Evolutionary conservation across 2,329 filamentous ascomycete species (phyloP).

Genomic region (Dactylellina leptospora): DNA sequence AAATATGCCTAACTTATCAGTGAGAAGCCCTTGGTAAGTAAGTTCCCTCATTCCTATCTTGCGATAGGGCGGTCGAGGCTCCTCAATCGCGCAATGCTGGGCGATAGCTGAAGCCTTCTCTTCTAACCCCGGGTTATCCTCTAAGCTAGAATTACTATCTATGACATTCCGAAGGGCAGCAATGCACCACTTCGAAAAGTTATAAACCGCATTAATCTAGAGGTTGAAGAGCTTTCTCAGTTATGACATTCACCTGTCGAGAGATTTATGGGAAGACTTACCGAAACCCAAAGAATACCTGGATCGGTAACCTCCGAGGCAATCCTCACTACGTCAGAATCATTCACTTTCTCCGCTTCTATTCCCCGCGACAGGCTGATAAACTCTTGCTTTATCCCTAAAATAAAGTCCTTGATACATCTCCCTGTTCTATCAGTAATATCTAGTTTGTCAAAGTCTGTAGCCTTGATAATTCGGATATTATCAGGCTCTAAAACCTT

Average conservation of each 20-base stretch:
- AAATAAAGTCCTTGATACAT: neutral
- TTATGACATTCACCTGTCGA: no score
- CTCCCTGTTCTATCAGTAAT: neutral
- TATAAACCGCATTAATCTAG: no score
- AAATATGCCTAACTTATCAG: slow-evolving; percentile 1
- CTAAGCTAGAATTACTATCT: no score
- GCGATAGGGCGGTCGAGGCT: neutral
- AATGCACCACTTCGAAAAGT: no score
- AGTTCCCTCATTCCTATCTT: neutral
- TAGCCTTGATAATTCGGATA: slow-evolving; percentile 12
- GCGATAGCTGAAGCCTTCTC: no score
- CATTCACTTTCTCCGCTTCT: neutral
- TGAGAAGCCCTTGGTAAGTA: slow-evolving; percentile 10
- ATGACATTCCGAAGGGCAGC: no score
- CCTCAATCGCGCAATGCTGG: neutral
- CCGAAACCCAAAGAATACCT: no score
- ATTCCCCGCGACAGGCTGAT: neutral
- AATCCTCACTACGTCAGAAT: no score
- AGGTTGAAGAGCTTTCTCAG: no score
- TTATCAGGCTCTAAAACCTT: slow-evolving; percentile 17
- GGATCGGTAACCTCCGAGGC: no score
- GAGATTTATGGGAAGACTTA: no score
- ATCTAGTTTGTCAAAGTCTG: neutral
- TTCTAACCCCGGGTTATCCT: no score
- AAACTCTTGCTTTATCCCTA: neutral